Evolutionary conservation across 495 filamentous ascomycete species (phyloP).

Genomic region (Trichoderma asperelloides): DNA sequence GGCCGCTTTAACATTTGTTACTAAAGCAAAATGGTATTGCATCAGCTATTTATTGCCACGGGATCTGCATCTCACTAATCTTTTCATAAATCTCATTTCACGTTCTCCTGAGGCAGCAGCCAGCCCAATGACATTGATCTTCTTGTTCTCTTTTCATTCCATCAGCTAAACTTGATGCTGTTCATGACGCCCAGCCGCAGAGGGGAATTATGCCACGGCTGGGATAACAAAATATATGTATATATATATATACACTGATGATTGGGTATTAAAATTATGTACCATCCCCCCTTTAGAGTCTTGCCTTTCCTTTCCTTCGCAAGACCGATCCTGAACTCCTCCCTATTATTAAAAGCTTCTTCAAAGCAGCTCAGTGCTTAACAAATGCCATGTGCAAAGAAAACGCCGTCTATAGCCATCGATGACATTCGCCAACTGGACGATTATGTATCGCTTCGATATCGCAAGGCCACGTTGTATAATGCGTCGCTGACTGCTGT

Average conservation of each 20-base stretch:
- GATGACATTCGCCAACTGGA: not conserved
- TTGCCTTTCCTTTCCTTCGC: not conserved
- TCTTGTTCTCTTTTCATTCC: not conserved
- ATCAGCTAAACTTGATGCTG: not conserved
- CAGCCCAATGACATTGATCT: not conserved
- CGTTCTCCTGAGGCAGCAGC: not conserved
- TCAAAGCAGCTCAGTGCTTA: not conserved
- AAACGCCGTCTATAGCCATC: not conserved
- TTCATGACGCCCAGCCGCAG: not conserved
- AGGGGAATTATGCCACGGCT: not conserved
- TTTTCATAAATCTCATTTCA: not conserved
- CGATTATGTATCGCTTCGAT: conserved; percentile 10
- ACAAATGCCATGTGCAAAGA: not conserved
- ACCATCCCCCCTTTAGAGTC: not conserved
- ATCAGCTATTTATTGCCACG: no score
- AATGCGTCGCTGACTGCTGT: not conserved
- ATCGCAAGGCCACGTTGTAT: not conserved
- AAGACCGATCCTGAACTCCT: not conserved
- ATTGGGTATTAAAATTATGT: conserved; percentile 5
- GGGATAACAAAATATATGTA: not conserved
- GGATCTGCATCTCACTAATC: not conserved
- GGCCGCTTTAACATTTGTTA: no score
- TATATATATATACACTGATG: not conserved
- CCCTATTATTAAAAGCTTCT: not conserved
- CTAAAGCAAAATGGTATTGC: no score